These are phyloP conservation scores for Hygrophorus pudorinus DNA, from an alignment of 768 basidiomycete genomes.

Conservation along the genomic window DNA sequence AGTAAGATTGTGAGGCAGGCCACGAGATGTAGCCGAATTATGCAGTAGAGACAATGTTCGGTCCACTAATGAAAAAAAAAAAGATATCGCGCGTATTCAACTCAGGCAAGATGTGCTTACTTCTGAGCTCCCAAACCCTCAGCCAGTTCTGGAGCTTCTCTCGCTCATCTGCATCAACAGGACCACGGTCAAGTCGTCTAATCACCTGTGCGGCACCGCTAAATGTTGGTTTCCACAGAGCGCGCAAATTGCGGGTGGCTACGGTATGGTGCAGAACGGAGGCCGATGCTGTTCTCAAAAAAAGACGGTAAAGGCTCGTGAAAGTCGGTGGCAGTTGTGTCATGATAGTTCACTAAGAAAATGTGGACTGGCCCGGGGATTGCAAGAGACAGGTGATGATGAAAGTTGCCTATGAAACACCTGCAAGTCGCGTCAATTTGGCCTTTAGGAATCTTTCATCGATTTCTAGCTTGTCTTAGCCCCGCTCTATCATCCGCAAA, in stretches of 20 bases:
- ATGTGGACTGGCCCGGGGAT: no score
- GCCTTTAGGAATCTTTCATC: no score
- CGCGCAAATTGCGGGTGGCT: constrained; percentile 34
- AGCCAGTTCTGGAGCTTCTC: constrained; percentile 32
- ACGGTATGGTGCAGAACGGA: constrained; percentile 44
- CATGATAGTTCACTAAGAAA: no score
- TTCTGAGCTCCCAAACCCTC: constrained; percentile 42
- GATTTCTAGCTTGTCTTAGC: no score
- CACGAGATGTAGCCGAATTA: constrained; percentile 52
- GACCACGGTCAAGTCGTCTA: constrained; percentile 26
- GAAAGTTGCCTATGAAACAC: no score
- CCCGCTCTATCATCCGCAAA: no score
- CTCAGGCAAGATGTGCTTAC: constrained; percentile 22
- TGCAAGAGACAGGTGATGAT: no score
- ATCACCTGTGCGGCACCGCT: constrained; percentile 36
- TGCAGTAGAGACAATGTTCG: constrained; percentile 52
- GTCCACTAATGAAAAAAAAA: constrained; percentile 39
- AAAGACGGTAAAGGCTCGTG: constrained; percentile 50
- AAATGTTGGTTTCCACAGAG: constrained; percentile 46
- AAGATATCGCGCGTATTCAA: constrained; percentile 5
- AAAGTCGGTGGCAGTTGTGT: constrained; percentile 27
- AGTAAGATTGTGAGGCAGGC: constrained; percentile 49
- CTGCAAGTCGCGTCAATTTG: no score
- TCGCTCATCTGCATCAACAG: constrained; percentile 18
- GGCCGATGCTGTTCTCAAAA: constrained; percentile 45